phyloP scores from a whole-genome alignment of 306 rosid species.

The Castanea mollissima region DNA sequence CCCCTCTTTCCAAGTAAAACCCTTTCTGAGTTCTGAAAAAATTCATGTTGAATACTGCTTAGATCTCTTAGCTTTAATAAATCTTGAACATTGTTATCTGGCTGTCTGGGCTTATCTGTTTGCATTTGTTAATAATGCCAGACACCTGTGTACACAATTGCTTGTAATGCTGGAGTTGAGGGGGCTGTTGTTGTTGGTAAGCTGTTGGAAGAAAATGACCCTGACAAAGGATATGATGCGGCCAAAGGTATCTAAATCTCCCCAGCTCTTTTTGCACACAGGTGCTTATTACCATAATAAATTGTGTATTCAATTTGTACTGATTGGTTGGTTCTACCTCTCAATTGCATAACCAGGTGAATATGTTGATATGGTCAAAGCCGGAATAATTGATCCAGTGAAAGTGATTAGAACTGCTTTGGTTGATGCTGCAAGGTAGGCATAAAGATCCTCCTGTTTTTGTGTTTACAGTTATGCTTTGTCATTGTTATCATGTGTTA shows the following conservation, averaged over 20 bases:
- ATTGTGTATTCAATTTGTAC: not conserved
- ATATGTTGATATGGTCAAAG: slow-evolving; percentile 89
- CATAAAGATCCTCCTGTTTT: not conserved
- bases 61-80: not conserved
- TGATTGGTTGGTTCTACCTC: not conserved
- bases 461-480: not conserved
- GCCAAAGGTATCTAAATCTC: slow-evolving; percentile 78
- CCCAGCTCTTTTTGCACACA: not conserved
- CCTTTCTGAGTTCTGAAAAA: not conserved
- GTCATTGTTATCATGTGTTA: not conserved
- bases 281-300: not conserved
- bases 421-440: slow-evolving; percentile 92
- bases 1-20: not conserved
- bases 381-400: slow-evolving; percentile 92
- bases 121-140: slow-evolving; percentile 25
- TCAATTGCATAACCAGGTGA: slow-evolving; percentile 53
- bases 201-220: slow-evolving; percentile 75
- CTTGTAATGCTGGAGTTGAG: slow-evolving; percentile 94
- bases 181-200: slow-evolving; percentile 98
- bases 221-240: slow-evolving; percentile 94
- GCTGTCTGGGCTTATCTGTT: not conserved
- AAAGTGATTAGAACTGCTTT: slow-evolving; percentile 95
- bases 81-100: not conserved
- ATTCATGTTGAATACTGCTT: not conserved
- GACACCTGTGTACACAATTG: slow-evolving; percentile 97